Evolutionary conservation across 768 basidiomycete genomes (phyloP).

Genomic region (Hypholoma fasciculare): DNA sequence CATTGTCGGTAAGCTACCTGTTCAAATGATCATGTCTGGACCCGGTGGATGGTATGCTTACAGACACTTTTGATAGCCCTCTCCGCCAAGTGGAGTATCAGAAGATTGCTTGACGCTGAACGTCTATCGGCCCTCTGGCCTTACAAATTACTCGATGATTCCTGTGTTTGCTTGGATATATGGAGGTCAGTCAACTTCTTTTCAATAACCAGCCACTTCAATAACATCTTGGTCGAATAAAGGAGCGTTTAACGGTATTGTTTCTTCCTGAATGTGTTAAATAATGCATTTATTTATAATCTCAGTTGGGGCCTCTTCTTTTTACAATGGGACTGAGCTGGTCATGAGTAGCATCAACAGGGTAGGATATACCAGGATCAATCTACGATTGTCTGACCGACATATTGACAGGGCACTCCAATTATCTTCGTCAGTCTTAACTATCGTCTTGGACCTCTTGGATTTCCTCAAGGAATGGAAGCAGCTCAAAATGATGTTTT

Average conservation of each 20-base stretch:
- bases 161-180: constrained; percentile 32
- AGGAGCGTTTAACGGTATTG: too few species aligned
- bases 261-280: too few species aligned
- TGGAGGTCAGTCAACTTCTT: constrained; percentile 10
- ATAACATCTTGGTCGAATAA: too few species aligned
- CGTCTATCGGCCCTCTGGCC: constrained; percentile 47
- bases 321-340: constrained; percentile 28
- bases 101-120: constrained; percentile 63
- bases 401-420: constrained; percentile 22
- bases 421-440: constrained; percentile 22
- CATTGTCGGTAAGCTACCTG: constrained; percentile 17
- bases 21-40: too few species aligned
- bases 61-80: constrained; percentile 4
- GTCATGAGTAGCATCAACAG: constrained; percentile 29
- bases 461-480: constrained; percentile 38
- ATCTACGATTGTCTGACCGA: not conserved
- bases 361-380: constrained; percentile 12
- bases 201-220: too few species aligned
- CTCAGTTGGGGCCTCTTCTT: constrained; percentile 14
- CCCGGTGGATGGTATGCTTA: not conserved
- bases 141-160: constrained; percentile 20
- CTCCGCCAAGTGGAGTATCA: constrained; percentile 33
- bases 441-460: constrained; percentile 43
- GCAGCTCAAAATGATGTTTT: constrained; percentile 18
- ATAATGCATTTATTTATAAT: too few species aligned